Percentiles rank a stretch among this genome's conserved stretches.
Evolutionary conservation across 441 rosid genomes (phyloP).

Genomic region (Populus tomentosa): DNA sequence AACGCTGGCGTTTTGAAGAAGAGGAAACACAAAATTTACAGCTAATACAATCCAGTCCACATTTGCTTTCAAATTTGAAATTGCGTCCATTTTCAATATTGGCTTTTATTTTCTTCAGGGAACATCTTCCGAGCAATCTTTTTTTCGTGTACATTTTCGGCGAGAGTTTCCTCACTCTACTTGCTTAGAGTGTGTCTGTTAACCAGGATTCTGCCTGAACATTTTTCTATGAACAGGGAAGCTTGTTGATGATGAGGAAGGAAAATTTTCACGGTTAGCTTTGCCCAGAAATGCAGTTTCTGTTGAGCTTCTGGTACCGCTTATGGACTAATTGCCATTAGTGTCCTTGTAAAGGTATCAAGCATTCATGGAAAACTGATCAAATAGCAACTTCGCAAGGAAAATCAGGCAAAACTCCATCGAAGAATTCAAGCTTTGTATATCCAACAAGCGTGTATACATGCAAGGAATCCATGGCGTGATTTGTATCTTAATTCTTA

Average conservation of each 20-base stretch:
- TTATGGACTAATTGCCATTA: constrained; percentile 84
- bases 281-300: constrained; percentile 86
- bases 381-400: too few relatives aligned
- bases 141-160: constrained; percentile 93
- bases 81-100: constrained; percentile 1
- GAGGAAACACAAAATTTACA: not conserved
- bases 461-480: too few relatives aligned
- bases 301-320: constrained; percentile 94
- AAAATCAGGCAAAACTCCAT: too few relatives aligned
- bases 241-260: constrained; percentile 94
- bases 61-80: too few relatives aligned
- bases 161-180: constrained; percentile 32
- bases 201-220: constrained; percentile 11
- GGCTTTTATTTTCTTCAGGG: constrained; percentile 42
- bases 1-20: not conserved
- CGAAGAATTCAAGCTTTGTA: too few relatives aligned
- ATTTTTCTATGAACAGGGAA: constrained; percentile 50
- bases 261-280: constrained; percentile 82
- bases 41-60: too few relatives aligned
- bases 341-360: constrained; percentile 80
- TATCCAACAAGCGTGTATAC: too few relatives aligned
- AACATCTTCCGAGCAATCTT: constrained; percentile 93
- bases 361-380: not conserved
- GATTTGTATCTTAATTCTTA: too few relatives aligned
- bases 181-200: not conserved